Percentiles rank a stretch among this genome's conserved stretches.
These are phyloP conservation scores for Ophiostoma montium DNA, from an alignment of 2,329 filamentous ascomycete species.

Conservation along the genomic window DNA sequence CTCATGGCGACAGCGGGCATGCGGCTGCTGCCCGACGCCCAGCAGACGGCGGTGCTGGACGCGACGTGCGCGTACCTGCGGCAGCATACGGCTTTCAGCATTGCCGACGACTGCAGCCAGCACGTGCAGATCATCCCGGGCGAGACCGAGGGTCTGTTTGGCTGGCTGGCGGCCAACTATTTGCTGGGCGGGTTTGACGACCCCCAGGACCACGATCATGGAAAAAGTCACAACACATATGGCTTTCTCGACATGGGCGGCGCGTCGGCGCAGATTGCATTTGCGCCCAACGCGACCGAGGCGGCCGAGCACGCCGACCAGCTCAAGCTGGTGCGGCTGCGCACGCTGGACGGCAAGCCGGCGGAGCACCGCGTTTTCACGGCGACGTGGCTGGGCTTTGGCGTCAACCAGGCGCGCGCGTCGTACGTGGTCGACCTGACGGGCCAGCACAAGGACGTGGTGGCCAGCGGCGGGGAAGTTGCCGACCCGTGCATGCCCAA, in stretches of 20 bases:
- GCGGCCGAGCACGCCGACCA: slow-evolving; percentile 80
- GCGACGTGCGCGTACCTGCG: slow-evolving; percentile 75
- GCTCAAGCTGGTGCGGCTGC: slow-evolving; percentile 70
- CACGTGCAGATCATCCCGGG: slow-evolving; percentile 93
- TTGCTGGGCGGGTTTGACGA: slow-evolving; percentile 79
- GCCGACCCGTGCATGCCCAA: slow-evolving; percentile 84
- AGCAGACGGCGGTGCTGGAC: slow-evolving; percentile 59
- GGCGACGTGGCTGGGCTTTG: slow-evolving; percentile 92
- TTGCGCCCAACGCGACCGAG: slow-evolving; percentile 87
- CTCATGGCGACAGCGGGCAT: slow-evolving; percentile 93
- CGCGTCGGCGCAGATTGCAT: slow-evolving; percentile 93
- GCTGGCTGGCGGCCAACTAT: slow-evolving; percentile 96
- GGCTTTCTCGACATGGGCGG: slow-evolving; percentile 98
- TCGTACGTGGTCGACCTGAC: slow-evolving; percentile 70
- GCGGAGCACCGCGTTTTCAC: slow-evolving; percentile 85
- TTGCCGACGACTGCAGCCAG: slow-evolving; percentile 85
- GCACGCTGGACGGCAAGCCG: slow-evolving; percentile 63
- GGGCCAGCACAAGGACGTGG: slow-evolving; percentile 40
- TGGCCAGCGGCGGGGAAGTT: slow-evolving; percentile 44
- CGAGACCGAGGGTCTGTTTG: slow-evolving; percentile 90
- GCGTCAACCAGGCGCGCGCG: slow-evolving; percentile 82
- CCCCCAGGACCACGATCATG: slow-evolving; percentile 60
- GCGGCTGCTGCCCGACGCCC: slow-evolving; percentile 61
- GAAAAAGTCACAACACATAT: slow-evolving; percentile 84
- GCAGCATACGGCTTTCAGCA: slow-evolving; percentile 60